phyloP scores from a whole-genome alignment of 202 grass and related monocot species.

The Hordeum pubiflorum region DNA sequence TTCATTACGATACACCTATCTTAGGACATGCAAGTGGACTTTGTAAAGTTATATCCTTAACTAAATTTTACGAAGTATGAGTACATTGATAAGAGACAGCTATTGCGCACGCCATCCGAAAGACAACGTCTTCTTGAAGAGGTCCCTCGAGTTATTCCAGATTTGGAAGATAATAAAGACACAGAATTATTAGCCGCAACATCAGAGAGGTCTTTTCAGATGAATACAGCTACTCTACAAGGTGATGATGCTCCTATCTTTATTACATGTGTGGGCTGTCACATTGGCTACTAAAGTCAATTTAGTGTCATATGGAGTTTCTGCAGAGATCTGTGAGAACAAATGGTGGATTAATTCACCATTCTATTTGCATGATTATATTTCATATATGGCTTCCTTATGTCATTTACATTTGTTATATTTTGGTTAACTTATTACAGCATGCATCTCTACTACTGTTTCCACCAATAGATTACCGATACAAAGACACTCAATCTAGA shows the following conservation, averaged over 20 bases:
- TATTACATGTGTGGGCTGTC: not conserved
- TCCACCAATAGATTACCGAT: slow-evolving; percentile 12
- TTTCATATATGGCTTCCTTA: not conserved
- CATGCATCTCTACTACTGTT: not conserved
- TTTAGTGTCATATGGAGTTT: not conserved
- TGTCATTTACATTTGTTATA: slow-evolving; percentile 7
- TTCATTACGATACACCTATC: not conserved
- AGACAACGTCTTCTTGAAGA: slow-evolving; percentile 65
- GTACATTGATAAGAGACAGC: slow-evolving; percentile 52
- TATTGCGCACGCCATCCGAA: slow-evolving; percentile 51
- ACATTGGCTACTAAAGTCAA: not conserved
- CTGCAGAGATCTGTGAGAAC: not conserved
- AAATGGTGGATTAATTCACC: not conserved
- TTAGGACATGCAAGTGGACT: slow-evolving; percentile 6
- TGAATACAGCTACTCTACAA: slow-evolving; percentile 26
- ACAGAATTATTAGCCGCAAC: slow-evolving; percentile 5
- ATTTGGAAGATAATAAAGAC: slow-evolving; percentile 42
- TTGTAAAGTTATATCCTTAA: slow-evolving; percentile 52
- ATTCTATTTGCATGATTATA: not conserved
- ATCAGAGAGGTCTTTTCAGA: slow-evolving; percentile 27
- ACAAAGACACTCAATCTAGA: not conserved
- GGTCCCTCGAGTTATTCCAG: slow-evolving; percentile 64
- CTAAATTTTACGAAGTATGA: slow-evolving; percentile 41
- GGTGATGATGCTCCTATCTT: slow-evolving; percentile 13
- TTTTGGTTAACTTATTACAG: not conserved